Conservation (phyloP, 2,329 filamentous ascomycete species). For the Cylindrodendrum hubeiense region DNA sequence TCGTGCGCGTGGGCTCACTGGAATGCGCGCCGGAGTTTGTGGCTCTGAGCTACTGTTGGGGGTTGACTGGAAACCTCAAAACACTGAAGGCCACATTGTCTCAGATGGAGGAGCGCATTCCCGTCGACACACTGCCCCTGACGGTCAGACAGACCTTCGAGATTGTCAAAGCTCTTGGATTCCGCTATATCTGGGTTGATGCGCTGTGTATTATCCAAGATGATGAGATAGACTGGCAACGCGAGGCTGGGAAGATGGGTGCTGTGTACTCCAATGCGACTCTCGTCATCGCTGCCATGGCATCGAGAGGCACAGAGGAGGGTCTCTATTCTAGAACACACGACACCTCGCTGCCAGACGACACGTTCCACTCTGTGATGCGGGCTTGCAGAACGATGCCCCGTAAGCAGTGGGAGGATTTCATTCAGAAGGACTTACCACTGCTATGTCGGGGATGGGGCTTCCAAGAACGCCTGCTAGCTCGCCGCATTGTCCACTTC, state of each 20-base stretch:
- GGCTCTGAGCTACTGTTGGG: conserved; percentile 29
- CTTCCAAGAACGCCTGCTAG: neutral
- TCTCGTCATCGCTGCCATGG: conserved; percentile 4
- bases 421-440: neutral
- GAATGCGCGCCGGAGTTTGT: conserved; percentile 1
- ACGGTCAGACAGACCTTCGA: conserved; percentile 8
- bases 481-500: neutral
- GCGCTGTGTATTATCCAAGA: conserved; percentile 19
- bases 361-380: neutral
- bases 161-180: neutral
- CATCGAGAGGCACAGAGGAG: neutral
- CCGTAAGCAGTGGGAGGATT: neutral
- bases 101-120: conserved; percentile 2
- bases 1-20: neutral
- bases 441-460: neutral
- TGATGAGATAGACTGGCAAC: conserved; percentile 6
- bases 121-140: neutral
- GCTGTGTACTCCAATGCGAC: conserved; percentile 16
- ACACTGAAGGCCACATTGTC: conserved; percentile 9
- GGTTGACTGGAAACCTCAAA: conserved; percentile 3
- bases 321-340: neutral
- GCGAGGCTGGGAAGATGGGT: conserved; percentile 19
- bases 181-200: conserved; percentile 21
- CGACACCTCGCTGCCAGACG: neutral
- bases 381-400: neutral